Base-by-base conservation (phyloP, 495 filamentous ascomycete genomes). In the Articulospora tetracladia region DNA sequence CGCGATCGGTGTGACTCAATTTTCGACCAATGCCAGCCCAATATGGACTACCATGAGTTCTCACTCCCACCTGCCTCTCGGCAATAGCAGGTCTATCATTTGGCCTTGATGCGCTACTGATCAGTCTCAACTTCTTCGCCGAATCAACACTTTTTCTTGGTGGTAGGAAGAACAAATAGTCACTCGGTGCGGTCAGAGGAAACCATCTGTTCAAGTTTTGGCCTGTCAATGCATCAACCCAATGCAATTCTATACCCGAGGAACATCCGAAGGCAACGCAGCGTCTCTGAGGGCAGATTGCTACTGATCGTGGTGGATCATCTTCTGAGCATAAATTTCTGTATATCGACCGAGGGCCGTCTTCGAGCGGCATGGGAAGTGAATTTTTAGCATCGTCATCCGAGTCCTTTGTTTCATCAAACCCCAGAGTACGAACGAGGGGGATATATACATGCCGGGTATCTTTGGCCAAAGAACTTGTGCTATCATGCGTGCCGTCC, bases 241-340 rank as follows among this genome's bases (percentile, higher is more conserved):
- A 91, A 62, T 89, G 86, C 10, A 92, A 70, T 62, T 92, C 86
- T 44, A 91, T 84, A 8, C 88, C 86, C 10, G 77, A 74, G 23
- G 77, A 76, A 52, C 83, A 90, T 19, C 88, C 88, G 73, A 90
- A 91, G 1, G 87, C 88, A 13, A 89, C 81, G 64, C 85, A 88
- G 20, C 79, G 79, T 28, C 85, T 78, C 28, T 84, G 82, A 12
- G 88, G 88, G 59, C 83, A 89, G 51, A 92, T 81, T 1, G 88
- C 83, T 4, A 91, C 80, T 12, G 82, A 86, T 55, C 80, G 79
- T 4, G 88, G 87, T 20, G 83, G 83, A 59, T 89, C 83, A 56
- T 89, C 80, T 11, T 79, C 74, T 1, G 81, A 84, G 68, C 88
- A 89, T 46, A 92, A 60, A 57, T 87, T 78, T 24, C 78, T 74